These are phyloP conservation scores for Zymoseptoria ardabiliae DNA, from an alignment of 2,329 filamentous ascomycete species.

Conservation along the genomic window DNA sequence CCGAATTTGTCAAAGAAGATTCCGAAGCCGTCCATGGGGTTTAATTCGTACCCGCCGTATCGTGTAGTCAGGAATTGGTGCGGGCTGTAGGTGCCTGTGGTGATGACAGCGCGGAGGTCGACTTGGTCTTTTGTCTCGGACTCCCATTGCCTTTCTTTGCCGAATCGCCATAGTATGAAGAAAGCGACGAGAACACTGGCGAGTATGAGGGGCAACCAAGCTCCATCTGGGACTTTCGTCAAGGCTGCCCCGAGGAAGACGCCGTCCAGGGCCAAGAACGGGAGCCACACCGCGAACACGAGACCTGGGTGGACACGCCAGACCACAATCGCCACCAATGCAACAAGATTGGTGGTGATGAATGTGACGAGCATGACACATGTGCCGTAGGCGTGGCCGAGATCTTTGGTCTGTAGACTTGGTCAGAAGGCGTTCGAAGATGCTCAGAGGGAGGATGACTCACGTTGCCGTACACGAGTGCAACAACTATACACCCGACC, in stretches of 20 bases:
- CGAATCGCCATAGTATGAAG: slow-evolving; percentile 69
- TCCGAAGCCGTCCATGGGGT: slow-evolving; percentile 47
- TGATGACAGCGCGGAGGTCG: slow-evolving; percentile 40
- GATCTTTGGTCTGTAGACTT: slow-evolving; percentile 46
- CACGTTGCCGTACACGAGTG: slow-evolving; percentile 57
- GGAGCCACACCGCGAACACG: slow-evolving; percentile 54
- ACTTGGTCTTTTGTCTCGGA: slow-evolving; percentile 58
- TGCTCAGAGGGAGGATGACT: slow-evolving; percentile 20
- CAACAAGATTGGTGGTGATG: slow-evolving; percentile 66
- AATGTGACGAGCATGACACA: slow-evolving; percentile 75
- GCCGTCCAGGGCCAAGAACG: slow-evolving; percentile 59
- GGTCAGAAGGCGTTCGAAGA: slow-evolving; percentile 45
- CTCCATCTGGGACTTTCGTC: slow-evolving; percentile 65
- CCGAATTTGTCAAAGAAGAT: slow-evolving; percentile 70
- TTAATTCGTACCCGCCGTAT: slow-evolving; percentile 33
- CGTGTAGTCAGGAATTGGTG: not conserved
- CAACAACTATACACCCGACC: slow-evolving; percentile 62
- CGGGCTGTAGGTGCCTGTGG: slow-evolving; percentile 18
- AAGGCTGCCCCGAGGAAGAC: slow-evolving; percentile 62
- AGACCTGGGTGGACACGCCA: slow-evolving; percentile 57
- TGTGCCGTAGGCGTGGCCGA: slow-evolving; percentile 70
- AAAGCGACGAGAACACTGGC: slow-evolving; percentile 54
- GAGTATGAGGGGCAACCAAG: slow-evolving; percentile 68
- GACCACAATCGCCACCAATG: slow-evolving; percentile 62
- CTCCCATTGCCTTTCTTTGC: slow-evolving; percentile 69